Conservation (phyloP, 2,329 filamentous ascomycete species). For the Tolypocladium pustulatum region DNA sequence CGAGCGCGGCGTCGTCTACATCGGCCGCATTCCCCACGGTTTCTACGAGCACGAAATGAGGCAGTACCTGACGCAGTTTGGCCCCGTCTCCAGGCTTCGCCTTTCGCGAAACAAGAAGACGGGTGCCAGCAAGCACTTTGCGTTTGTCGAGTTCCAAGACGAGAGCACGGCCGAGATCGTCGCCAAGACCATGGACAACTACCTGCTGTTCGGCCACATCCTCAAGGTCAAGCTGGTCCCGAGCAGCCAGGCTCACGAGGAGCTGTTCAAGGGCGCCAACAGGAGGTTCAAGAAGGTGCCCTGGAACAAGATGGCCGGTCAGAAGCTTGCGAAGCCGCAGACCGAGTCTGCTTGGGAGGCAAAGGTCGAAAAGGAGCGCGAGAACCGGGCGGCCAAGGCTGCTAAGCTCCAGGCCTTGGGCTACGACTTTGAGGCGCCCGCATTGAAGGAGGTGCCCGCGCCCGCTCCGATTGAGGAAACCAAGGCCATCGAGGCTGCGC, state of each 20-base stretch:
- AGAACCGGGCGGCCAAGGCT: constrained; percentile 56
- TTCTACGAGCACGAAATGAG: constrained; percentile 97
- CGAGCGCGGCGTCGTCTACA: constrained; percentile 71
- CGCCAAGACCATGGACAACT: constrained; percentile 94
- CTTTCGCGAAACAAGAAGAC: constrained; percentile 89
- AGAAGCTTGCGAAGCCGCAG: constrained; percentile 61
- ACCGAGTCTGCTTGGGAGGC: constrained; percentile 69
- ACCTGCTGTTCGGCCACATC: constrained; percentile 89
- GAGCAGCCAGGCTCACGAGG: constrained; percentile 64
- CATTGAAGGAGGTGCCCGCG: constrained; percentile 47
- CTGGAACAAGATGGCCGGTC: constrained; percentile 75
- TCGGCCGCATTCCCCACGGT: constrained; percentile 81
- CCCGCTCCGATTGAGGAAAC: constrained; percentile 26
- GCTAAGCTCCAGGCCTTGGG: constrained; percentile 69
- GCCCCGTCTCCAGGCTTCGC: constrained; percentile 65
- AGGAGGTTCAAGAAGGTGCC: constrained; percentile 81
- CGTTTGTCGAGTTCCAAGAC: constrained; percentile 83
- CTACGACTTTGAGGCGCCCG: constrained; percentile 71
- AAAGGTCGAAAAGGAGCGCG: constrained; percentile 63
- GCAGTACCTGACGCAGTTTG: constrained; percentile 90
- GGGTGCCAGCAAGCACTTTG: constrained; percentile 84
- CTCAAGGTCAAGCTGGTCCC: constrained; percentile 77
- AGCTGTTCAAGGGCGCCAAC: constrained; percentile 85
- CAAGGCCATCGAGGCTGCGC: constrained; percentile 26
- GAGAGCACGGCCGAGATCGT: constrained; percentile 77